Evolutionary conservation across 2,329 filamentous ascomycete genomes (phyloP), one percentile per base, ranked within the genome.

Genomic region (Alternaria incomplexa): DNA sequence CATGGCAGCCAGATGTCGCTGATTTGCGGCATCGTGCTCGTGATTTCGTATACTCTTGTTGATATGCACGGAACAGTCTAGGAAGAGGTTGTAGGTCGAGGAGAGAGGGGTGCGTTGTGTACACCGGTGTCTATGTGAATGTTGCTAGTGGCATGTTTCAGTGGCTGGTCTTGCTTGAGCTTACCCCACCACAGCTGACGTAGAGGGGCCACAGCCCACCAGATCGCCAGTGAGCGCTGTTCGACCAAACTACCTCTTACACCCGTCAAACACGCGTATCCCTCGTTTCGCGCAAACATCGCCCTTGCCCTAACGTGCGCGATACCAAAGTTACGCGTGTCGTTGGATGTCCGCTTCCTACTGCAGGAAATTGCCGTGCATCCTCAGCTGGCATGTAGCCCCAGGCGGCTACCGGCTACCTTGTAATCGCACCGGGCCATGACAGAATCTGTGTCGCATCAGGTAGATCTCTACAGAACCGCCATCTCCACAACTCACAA

Each of bases 1-100:
- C 79, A 80, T 62, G 81, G 74, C 51, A 81, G 75, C 68, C 81
- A 75, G 30, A 82, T 62, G 61, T 73, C 73, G 62, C 77, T 73
- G 58, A 78, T 62, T 28, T 68, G 68, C 58, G 76, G 65, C 74
- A 77, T 77, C 55, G 47, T 70, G 60, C 48, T 58, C 23, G 4
- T 56, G 45, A 25, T 26, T 51, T 60, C 46, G 61, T 60, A 51
- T 56, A 22, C 61, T 63, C 50, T 59, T 45, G 20, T 26, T 36
- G 20, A 32, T 25, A 25, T 40, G 12, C 44, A 55, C 12, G 25
- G 22, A 44, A 45, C 44, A 26, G 30, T 20, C 8, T 55, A 17
- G 28, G 32, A 36, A 23, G 28, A 7, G 26, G 12, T 6, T 25
- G 5, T 30, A 50, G 56, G 3, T 9, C 9, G 43, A 17, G 48